Evolutionary conservation across 345 rosid species (phyloP), one percentile per base, ranked within the genome.

Genomic region (Orychophragmus violaceus): DNA sequence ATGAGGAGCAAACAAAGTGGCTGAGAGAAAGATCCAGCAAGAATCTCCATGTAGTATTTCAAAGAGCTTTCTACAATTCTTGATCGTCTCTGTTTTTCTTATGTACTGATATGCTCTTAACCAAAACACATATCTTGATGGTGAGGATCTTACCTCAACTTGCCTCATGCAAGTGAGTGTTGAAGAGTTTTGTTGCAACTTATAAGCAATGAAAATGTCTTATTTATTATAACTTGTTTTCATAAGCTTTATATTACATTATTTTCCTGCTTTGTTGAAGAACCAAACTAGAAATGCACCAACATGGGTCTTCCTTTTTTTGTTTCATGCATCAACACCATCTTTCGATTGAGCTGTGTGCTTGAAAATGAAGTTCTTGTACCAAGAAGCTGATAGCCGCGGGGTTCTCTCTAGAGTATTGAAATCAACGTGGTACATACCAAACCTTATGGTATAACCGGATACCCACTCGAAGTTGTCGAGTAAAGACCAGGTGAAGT

Each of bases 401-500:
- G 76, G 86, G 19, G 87, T 84, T 83, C 93, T 77, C 78, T 75
- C 71, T 68, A 62, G 81, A 14, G 89, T 83, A 35, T 60, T n/a
- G 71, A 56, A 76, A 41, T 88, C 82, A 17, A 88, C 85, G 70
- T 84, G 78, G 77, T 83, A 73, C 64, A 90, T 81, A 2, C 92
- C 89, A 9, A 85, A 84, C 61, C 81, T 76, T 37, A 71, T 19
- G 14, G 90, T 80, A 61, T 76, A 86, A 44, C 92, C 92, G 1
- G 21, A 72, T 57, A 53, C 37, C 95, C 93, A 88, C 76, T 90
- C 95, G 22, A 88, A 87, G 52, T 86, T 81, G 78, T 90, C 97
- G 0, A 86, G 84, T 75, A 91, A 79, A 50, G 96, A 83, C 97
- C 96, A 86, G 11, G 72, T 60, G 39, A 86, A 85, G 72, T 88